Base-by-base conservation (phyloP, 768 basidiomycete genomes). In the Piloderma croceum region DNA sequence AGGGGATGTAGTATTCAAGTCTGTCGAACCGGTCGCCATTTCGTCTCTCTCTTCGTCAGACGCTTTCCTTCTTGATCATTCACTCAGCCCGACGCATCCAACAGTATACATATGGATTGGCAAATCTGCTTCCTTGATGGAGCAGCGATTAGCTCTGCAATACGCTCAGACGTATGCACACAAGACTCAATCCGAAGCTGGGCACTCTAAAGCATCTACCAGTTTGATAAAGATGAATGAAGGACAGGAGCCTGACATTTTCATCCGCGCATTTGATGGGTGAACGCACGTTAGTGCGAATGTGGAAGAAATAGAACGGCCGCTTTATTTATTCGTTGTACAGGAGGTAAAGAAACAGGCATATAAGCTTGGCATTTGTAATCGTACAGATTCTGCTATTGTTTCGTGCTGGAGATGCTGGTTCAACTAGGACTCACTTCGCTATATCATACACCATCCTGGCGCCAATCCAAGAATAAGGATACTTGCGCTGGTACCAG, bases 401-500 rank as follows among this genome's bases (percentile, higher is more conserved):
- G n/a, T n/a, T n/a, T n/a, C n/a, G n/a, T n/a, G n/a, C n/a, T n/a
- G n/a, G n/a, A n/a, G n/a, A n/a, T n/a, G n/a, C n/a, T n/a, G n/a
- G n/a, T n/a, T n/a, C n/a, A n/a, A n/a, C n/a, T 29, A 9, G 27
- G 9, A 29, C 27, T 29, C 27, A 29, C 27, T 29, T 9, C 27
- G 27, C 10, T 9, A 29, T 29, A 15, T 29, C 27, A 15, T 29
- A 29, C 27, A 15, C 27, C 10, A 29, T 15, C 18, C 83, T 62
- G 4, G 75, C 96, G 15, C 90, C 87, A 38, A 82, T 70, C 81
- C 91, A 97, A 3, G 91, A 67, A 58, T 87, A 98, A 1, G 84
- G 81, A 48, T 99, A 98, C 55, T 85, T 90, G 48, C 77, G 72
- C 62, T 93, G 90, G 61, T 90, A 93, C 77, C 83, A 97, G 68